Conservation (phyloP, 768 basidiomycete genomes). For the Exidia glandulosa region DNA sequence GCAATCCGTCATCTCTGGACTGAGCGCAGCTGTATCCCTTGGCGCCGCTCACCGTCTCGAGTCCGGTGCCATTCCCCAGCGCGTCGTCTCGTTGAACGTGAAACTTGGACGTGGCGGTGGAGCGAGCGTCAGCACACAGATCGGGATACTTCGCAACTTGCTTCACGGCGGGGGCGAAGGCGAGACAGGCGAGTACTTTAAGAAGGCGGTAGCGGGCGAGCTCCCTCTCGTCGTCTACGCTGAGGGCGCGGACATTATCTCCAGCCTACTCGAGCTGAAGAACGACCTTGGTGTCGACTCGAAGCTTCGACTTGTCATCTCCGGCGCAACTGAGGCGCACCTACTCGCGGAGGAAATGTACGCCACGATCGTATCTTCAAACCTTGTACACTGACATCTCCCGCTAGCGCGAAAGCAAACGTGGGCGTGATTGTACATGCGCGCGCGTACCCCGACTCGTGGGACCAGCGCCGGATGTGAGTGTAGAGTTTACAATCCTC, state of each 20-base stretch:
- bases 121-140: conserved; percentile 57
- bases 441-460: conserved; percentile 56
- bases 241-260: conserved; percentile 31
- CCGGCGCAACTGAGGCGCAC: conserved; percentile 57
- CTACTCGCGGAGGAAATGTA: conserved; percentile 58
- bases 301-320: conserved; percentile 37
- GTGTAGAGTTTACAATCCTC: conserved; percentile 7
- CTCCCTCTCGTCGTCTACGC: conserved; percentile 28
- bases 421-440: conserved; percentile 63
- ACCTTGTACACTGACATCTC: neutral
- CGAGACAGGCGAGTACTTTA: conserved; percentile 19
- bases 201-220: conserved; percentile 25
- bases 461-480: conserved; percentile 59
- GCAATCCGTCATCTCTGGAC: conserved; percentile 45
- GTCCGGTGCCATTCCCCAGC: conserved; percentile 47
- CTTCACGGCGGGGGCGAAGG: conserved; percentile 18
- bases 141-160: conserved; percentile 43
- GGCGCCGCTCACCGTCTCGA: conserved; percentile 50
- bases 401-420: conserved; percentile 33
- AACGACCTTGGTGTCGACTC: conserved; percentile 32
- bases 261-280: conserved; percentile 28
- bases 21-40: conserved; percentile 53
- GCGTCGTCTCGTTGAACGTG: conserved; percentile 52
- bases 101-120: conserved; percentile 28
- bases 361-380: neutral